Percentiles rank a stretch among this genome's conserved stretches.
Evolutionary conservation across 495 filamentous ascomycete species (phyloP).

Genomic region (Pseudevernia furfuracea): DNA sequence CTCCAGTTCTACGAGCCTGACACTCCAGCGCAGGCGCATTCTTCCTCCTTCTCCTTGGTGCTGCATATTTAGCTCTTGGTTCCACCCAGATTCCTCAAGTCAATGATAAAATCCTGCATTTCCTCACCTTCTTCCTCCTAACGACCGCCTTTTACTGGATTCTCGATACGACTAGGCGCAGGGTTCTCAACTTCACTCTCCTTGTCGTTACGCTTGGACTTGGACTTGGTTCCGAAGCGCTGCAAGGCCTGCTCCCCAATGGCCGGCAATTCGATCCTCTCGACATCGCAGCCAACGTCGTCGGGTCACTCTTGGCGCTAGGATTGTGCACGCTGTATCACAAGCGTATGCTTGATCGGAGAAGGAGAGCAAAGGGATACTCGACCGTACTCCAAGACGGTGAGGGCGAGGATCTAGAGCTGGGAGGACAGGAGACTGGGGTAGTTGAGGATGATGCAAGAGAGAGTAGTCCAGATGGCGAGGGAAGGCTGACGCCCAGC

Average conservation of each 20-base stretch:
- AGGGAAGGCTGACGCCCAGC: conserved; percentile 24
- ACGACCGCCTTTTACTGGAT: conserved; percentile 94
- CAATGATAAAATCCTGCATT: conserved; percentile 88
- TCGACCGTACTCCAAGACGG: conserved; percentile 49
- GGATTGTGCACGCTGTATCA: conserved; percentile 84
- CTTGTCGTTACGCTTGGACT: conserved; percentile 64
- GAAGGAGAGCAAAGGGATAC: conserved; percentile 66
- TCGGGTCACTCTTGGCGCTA: conserved; percentile 65
- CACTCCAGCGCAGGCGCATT: conserved; percentile 55
- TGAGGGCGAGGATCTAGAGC: conserved; percentile 45
- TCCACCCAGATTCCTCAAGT: conserved; percentile 50
- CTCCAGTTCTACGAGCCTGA: conserved; percentile 18
- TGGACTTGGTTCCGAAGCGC: conserved; percentile 75
- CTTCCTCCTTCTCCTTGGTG: conserved; percentile 61
- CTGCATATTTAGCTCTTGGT: conserved; percentile 71
- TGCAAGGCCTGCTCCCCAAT: conserved; percentile 77
- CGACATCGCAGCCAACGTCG: conserved; percentile 80
- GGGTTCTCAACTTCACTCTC: conserved; percentile 78
- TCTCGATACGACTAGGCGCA: conserved; percentile 77
- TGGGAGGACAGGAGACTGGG: conserved; percentile 51
- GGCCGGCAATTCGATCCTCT: conserved; percentile 73
- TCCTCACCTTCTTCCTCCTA: conserved; percentile 81
- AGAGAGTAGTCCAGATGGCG: conserved; percentile 24
- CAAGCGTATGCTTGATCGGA: conserved; percentile 86
- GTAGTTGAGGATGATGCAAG: conserved; percentile 54